Base-by-base conservation (phyloP, 352 stramenopile genomes). In the Globisporangium heterothallicum region DNA sequence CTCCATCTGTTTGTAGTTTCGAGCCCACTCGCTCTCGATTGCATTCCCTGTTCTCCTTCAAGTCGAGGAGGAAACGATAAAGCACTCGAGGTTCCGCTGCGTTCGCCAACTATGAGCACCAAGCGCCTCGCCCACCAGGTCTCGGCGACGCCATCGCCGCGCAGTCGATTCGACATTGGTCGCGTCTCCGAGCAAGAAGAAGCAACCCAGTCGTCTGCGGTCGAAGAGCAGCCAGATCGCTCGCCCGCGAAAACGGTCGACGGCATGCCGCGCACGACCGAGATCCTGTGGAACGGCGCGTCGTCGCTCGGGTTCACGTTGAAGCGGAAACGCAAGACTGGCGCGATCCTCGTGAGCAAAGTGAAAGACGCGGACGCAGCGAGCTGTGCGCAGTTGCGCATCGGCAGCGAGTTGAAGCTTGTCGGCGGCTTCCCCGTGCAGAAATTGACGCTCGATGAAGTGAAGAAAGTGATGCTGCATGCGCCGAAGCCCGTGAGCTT, bases 381-480 rank as follows among this genome's bases (percentile, higher is more conserved):
- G 9, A 42, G 44, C 14, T 25, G 55, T 10, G 61, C 64, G n/a
- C 70, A 64, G 25, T 50, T 91, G 22, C 67, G 72, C 16, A 60
- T 86, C 12, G 79, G 79, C 49, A 91, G 78, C 53, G 71, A 86
- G 56, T 67, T 91, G 21, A 84, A 78, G 59, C 78, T 88, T 45
- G 78, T 91, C 10, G 73, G 77, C 24, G 79, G 79, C 18, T 88
- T 91, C 57, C 78, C 79, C 2, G 74, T 91, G 13, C 68, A 77
- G 58, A 73, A 78, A 16, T 65, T 91, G 36, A 88, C 74, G 40
- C 65, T 88, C 8, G 53, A 63, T 32, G 79, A 86, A 48, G 73
- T 91, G 16, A 91, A 91, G 63, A 86, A 87, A 56, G 66, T 91
- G 42, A 88, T 91, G 74, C 64, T 87, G 14, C 50, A 68, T 52